Percentiles rank a stretch among this genome's conserved stretches.
Evolutionary conservation across 2,329 filamentous ascomycete species (phyloP).

Genomic region (Orbilia quercus): DNA sequence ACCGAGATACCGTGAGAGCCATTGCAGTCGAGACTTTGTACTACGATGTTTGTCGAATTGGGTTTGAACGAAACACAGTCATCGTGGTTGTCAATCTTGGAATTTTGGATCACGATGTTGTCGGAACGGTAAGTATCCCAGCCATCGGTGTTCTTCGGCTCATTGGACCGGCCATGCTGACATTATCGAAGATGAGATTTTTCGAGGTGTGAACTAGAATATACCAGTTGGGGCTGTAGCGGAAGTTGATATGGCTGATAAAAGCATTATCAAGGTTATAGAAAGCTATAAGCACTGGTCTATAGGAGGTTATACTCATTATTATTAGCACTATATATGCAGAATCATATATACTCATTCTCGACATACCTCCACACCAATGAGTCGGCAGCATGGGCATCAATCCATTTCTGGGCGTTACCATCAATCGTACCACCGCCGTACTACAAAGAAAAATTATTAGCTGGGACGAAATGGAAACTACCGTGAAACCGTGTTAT

Average conservation of each 20-base stretch:
- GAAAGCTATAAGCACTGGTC: conserved; percentile 70
- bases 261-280: conserved; percentile 70
- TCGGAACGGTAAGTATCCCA: conserved; percentile 73
- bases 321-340: conserved; percentile 69
- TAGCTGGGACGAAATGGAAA: neutral
- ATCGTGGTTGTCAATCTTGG: conserved; percentile 73
- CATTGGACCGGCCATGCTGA: conserved; percentile 70
- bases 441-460: conserved; percentile 63
- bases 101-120: conserved; percentile 75
- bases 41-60: conserved; percentile 75
- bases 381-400: conserved; percentile 70
- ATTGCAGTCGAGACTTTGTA: conserved; percentile 75
- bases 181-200: conserved; percentile 73
- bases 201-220: conserved; percentile 74
- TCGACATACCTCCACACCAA: conserved; percentile 64
- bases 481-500: conserved; percentile 64
- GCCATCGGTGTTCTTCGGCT: conserved; percentile 74
- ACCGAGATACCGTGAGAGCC: conserved; percentile 78
- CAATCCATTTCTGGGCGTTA: conserved; percentile 74
- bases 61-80: conserved; percentile 81
- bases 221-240: conserved; percentile 73
- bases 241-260: conserved; percentile 71
- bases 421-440: conserved; percentile 70
- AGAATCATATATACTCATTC: conserved; percentile 69
- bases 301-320: conserved; percentile 61